Evolutionary conservation across 2,329 filamentous ascomycete genomes (phyloP).

Genomic region (Fusarium poae): DNA sequence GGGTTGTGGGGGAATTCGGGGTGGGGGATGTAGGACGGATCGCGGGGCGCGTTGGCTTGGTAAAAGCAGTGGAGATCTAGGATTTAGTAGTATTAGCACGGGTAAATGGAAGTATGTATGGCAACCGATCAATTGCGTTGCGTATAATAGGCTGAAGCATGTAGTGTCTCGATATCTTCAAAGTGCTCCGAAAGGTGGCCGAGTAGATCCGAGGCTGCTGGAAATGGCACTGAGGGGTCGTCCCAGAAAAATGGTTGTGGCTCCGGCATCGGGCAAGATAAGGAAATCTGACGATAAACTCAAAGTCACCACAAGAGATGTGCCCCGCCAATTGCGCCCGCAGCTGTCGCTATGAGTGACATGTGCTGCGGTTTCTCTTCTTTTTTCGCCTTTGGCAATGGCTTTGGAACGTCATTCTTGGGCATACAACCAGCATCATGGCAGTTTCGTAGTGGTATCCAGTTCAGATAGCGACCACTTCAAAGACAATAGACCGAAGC

Average conservation of each 20-base stretch:
- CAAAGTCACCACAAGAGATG: slow-evolving; percentile 20
- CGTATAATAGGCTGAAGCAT: neutral
- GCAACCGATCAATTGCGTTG: slow-evolving; percentile 1
- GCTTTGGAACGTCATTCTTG: slow-evolving; percentile 1
- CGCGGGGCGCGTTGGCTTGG: slow-evolving; percentile 47
- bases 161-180: slow-evolving; percentile 1
- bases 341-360: slow-evolving; percentile 24
- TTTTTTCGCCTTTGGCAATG: slow-evolving; percentile 9
- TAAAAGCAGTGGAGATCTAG: slow-evolving; percentile 47
- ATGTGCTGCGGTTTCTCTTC: neutral
- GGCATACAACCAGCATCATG: neutral
- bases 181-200: slow-evolving; percentile 13
- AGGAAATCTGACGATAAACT: slow-evolving; percentile 41
- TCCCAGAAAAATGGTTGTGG: slow-evolving; percentile 5
- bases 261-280: slow-evolving; percentile 46
- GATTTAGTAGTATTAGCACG: slow-evolving; percentile 39
- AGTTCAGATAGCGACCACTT: slow-evolving; percentile 18
- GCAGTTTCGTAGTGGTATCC: slow-evolving; percentile 19
- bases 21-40: slow-evolving; percentile 44
- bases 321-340: slow-evolving; percentile 35
- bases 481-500: slow-evolving; percentile 22
- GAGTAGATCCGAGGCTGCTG: slow-evolving; percentile 9
- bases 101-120: slow-evolving; percentile 21
- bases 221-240: slow-evolving; percentile 8
- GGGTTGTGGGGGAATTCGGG: slow-evolving; percentile 43